Evolutionary conservation across 352 stramenopile genomes (phyloP), one percentile per base, ranked within the genome.

Genomic region (Globisporangium cederbergense): DNA sequence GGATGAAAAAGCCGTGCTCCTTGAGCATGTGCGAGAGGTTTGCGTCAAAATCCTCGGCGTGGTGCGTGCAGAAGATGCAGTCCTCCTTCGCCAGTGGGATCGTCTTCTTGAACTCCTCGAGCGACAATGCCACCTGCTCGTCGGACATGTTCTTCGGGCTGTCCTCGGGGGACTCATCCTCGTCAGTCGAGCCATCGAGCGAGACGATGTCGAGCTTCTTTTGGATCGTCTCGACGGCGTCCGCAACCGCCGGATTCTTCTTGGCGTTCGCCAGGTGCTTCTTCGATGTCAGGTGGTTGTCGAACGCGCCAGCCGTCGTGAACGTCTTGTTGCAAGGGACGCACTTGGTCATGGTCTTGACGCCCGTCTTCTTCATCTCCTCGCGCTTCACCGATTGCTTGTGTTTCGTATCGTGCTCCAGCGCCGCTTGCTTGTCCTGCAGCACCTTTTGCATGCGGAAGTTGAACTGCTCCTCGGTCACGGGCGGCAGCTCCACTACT

Each of bases 1-100:
- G 97, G 45, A 99, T 81, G 75, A 97, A 98, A 73, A 99, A 99
- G 30, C 91, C 95, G 75, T 98, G 97, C 51, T 90, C 87, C 59
- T 91, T 90, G 40, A 94, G 76, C 94, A 99, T 98, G 71, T 98
- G 93, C 36, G 77, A 66, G 49, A 98, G 67, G 42, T 75, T 90
- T 40, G 79, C 59, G 54, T 93, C 81, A 47, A 96, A 80, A 54
- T 90, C 77, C 3, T 64, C 70, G 2, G 82, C 83, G 55, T 73
- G 72, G 58, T 91, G 69, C 52, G 73, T 49, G 64, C 87, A 96
- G 63, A 96, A 96, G 58, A 96, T 93, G 66, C 87, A 96, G 72
- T 96, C 83, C 34, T 87, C 73, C 52, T 91, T 90, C 50, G 77
- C 77, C 10, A 96, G 72, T 28, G 83, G 79, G 8, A 93, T 66